A percentile compares a stretch with the other conserved stretches of the same genome.
These are phyloP conservation scores for Zygosaccharomyces siamensis DNA, from an alignment of 805 yeast genomes.

Conservation along the genomic window DNA sequence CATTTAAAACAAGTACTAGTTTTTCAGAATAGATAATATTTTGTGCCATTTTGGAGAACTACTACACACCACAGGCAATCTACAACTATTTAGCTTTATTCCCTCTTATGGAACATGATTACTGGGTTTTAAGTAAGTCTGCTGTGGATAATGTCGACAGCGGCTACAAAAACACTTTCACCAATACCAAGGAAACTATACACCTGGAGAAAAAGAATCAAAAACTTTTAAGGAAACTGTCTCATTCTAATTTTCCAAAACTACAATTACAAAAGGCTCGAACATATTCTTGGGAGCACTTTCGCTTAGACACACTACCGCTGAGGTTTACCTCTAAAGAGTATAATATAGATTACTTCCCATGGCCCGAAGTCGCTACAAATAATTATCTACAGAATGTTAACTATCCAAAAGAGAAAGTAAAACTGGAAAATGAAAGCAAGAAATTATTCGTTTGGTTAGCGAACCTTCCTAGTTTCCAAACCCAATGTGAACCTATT, in stretches of 20 bases:
- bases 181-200: constrained; percentile 11
- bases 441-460: constrained; percentile 1
- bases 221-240: constrained; percentile 7
- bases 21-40: too few relatives aligned
- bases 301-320: not conserved
- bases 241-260: not conserved
- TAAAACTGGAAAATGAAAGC: constrained; percentile 4
- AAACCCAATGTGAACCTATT: not conserved
- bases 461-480: not conserved
- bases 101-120: not conserved
- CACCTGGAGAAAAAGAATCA: constrained; percentile 8
- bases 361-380: constrained; percentile 2
- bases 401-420: not conserved
- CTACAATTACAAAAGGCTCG: too few relatives aligned
- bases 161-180: constrained; percentile 13
- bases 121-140: not conserved
- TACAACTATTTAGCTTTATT: not conserved
- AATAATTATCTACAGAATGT: not conserved
- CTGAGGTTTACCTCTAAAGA: not conserved
- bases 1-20: not conserved
- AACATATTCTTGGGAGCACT: not conserved
- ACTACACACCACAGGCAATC: too few relatives aligned
- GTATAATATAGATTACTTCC: not conserved
- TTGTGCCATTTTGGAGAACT: too few relatives aligned
- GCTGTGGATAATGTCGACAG: constrained; percentile 1